phyloP scores from a whole-genome alignment of 78 protist genomes.

The Creolimax fragrantissima region DNA sequence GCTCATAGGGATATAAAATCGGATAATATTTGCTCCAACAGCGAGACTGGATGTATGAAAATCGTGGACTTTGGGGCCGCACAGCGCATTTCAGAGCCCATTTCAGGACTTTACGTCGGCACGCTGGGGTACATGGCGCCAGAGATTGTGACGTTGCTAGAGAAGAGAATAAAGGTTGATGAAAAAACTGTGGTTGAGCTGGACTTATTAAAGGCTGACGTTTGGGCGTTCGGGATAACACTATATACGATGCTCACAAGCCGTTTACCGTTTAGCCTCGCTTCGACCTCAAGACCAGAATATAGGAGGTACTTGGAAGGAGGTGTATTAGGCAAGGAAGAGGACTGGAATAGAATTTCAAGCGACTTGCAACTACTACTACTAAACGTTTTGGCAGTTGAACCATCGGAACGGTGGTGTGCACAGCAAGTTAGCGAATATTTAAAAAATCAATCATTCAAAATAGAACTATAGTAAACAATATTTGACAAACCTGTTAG shows the following conservation, averaged over 20 bases:
- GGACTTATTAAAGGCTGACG: not conserved
- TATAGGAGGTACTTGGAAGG: not conserved
- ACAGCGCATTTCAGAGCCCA: not conserved
- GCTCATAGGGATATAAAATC: constrained; percentile 32
- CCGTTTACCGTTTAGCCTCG: not conserved
- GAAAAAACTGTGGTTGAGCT: not conserved
- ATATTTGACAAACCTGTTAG: too few relatives aligned
- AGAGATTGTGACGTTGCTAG: not conserved
- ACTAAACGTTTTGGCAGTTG: not conserved
- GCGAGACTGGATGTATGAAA: not conserved
- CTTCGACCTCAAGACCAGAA: not conserved
- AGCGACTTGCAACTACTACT: not conserved
- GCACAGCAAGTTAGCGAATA: not conserved
- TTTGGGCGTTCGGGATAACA: constrained; percentile 15
- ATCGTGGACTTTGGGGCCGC: constrained; percentile 12
- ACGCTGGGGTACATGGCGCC: constrained; percentile 26
- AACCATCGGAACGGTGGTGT: not conserved
- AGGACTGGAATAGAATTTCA: not conserved
- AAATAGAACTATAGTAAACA: too few relatives aligned
- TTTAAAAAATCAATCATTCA: not conserved
- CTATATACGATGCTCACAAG: constrained; percentile 4
- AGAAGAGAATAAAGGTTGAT: not conserved
- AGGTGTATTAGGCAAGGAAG: not conserved
- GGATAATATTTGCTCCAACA: not conserved
- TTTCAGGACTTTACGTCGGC: not conserved